Base-by-base conservation (phyloP, 75 land plant species). In the Isoetes taiwanensis region DNA sequence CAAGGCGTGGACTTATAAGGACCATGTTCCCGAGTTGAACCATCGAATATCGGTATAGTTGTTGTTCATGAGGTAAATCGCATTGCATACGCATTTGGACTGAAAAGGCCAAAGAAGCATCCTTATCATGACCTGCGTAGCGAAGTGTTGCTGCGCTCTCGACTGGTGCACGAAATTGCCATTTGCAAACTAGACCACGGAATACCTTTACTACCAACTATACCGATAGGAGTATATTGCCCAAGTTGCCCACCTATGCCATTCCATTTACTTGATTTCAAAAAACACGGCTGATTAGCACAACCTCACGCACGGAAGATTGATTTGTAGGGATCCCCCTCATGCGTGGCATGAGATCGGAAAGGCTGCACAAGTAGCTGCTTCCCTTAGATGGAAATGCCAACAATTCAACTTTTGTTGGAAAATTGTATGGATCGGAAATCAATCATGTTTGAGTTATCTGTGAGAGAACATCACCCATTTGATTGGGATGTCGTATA, bases 61-160 rank as follows among this genome's bases (percentile, higher is more conserved):
- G 11, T 34, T 42, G 28, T 58, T 58, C 60, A 58, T 63, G 28
- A 63, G 61, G 58, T 59, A 63, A 1, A 63, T 62, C 41, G 65
- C 65, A 63, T 63, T 63, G 65, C 65, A 28, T 63, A 62, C 19
- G 65, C 65, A 19, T 61, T 57, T 27, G 28, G 28, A n/a, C 61
- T 28, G 64, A 61, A 1, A 57, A 6, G 6, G 27, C n/a, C 30
- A 24, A 24, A 54, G 26, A 29, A 19, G 33, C 32, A 24, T 41
- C 50, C 20, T 41, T 28, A 21, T 25, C 14, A 26, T 28, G 27
- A 11, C 64, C 63, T 3, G 30, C 1, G 6, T 48, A n/a, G 3
- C 33, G 37, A 24, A 61, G 26, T 29, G 54, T 41, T 40, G 23
- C 57, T 23, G 32, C 23, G 29, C 32, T 12, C 3, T 34, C 2